These are phyloP conservation scores for Acanthamoeba quina DNA, from an alignment of 208 protist species.

Conservation along the genomic window DNA sequence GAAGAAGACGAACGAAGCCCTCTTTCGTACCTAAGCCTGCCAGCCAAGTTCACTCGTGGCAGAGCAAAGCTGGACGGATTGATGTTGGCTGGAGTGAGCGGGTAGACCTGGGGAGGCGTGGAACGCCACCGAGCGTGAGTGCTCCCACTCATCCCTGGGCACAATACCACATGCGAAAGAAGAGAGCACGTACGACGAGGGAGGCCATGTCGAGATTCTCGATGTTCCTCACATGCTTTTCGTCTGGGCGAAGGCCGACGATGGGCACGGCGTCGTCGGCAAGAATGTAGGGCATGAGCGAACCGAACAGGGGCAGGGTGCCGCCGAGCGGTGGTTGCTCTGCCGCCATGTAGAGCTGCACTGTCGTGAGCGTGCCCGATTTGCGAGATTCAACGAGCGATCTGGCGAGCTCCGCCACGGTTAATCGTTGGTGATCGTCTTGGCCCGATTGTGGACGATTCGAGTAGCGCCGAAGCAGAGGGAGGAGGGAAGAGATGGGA, in stretches of 20 bases:
- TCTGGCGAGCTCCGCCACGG: neutral
- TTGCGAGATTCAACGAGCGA: conserved; percentile 63
- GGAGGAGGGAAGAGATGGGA: neutral
- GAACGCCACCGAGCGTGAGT: neutral
- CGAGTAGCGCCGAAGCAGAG: neutral
- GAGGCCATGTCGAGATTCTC: conserved; percentile 18
- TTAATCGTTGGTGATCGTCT: neutral
- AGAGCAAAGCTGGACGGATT: conserved; percentile 68
- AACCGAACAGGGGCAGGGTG: conserved; percentile 44
- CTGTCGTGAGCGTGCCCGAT: conserved; percentile 52
- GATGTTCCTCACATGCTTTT: conserved; percentile 27
- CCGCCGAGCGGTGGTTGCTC: neutral
- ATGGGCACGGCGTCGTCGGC: neutral
- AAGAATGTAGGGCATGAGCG: conserved; percentile 70
- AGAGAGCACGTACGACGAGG: neutral
- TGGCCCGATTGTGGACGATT: neutral
- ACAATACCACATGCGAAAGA: neutral
- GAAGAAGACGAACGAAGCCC: too few species aligned
- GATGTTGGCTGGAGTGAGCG: conserved; percentile 21
- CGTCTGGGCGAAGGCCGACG: conserved; percentile 8
- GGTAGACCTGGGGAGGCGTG: conserved; percentile 38
- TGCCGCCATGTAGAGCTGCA: neutral
- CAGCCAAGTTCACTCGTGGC: conserved; percentile 40
- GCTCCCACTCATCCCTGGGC: neutral
- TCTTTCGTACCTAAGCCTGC: neutral